Conservation (phyloP, 2,329 filamentous ascomycete genomes). For the Cordyceps fumosorosea region DNA sequence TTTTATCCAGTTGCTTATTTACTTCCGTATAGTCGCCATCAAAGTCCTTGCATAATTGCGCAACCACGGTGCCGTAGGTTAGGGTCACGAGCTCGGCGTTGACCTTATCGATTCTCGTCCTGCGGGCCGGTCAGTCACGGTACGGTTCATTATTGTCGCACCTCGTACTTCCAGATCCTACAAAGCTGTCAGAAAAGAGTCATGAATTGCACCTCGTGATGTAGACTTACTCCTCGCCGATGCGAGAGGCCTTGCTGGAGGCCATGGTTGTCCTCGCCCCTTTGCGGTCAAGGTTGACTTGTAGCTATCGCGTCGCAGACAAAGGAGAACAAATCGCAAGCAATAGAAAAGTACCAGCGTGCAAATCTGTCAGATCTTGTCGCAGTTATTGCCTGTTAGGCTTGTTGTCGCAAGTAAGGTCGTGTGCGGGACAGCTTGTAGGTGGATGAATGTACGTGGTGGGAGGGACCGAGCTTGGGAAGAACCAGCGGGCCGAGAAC, state of each 20-base stretch:
- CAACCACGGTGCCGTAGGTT: conserved; percentile 96
- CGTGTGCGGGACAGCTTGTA: conserved; percentile 13
- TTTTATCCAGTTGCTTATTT: conserved; percentile 96
- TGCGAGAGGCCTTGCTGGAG: conserved; percentile 52
- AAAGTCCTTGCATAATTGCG: conserved; percentile 93
- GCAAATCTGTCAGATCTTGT: background rate
- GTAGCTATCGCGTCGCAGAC: background rate
- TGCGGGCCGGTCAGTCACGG: conserved; percentile 35
- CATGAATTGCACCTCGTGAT: conserved; percentile 17
- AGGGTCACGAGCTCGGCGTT: conserved; percentile 95
- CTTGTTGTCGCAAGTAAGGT: background rate
- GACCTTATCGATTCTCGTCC: conserved; percentile 93
- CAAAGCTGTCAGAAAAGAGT: conserved; percentile 24
- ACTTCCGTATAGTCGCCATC: conserved; percentile 91
- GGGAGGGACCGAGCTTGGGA: conserved; percentile 19
- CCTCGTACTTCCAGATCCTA: conserved; percentile 82
- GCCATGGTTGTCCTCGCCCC: conserved; percentile 38
- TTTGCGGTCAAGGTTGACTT: background rate
- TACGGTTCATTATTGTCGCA: conserved; percentile 5
- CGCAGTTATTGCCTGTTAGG: background rate
- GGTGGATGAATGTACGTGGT: conserved; percentile 18
- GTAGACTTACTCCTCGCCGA: conserved; percentile 53
- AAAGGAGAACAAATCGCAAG: background rate
- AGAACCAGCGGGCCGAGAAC: conserved; percentile 30
- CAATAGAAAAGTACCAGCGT: background rate